Evolutionary conservation across 2,329 filamentous ascomycete genomes (phyloP).

Genomic region (Apiospora aurea): DNA sequence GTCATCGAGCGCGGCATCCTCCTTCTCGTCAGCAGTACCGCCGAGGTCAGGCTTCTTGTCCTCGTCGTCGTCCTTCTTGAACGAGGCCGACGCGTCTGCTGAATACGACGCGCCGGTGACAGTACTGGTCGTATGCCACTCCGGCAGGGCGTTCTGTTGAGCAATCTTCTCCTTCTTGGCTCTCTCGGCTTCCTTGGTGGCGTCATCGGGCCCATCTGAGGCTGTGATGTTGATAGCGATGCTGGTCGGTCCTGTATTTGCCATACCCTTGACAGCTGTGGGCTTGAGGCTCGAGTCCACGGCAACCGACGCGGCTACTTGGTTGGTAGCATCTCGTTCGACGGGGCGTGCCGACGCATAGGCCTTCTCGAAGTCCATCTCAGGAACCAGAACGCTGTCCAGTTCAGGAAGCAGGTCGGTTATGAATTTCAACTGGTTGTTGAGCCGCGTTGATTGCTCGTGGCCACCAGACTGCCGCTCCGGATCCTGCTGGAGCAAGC

Average conservation of each 20-base stretch:
- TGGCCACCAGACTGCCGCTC: conserved; percentile 74
- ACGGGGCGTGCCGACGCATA: conserved; percentile 69
- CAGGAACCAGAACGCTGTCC: conserved; percentile 76
- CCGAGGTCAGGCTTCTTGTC: conserved; percentile 52
- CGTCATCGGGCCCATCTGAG: conserved; percentile 69
- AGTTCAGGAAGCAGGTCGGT: conserved; percentile 79
- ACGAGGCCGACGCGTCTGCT: conserved; percentile 39
- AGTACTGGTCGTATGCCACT: conserved; percentile 76
- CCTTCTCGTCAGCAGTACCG: conserved; percentile 57
- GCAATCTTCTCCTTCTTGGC: conserved; percentile 71
- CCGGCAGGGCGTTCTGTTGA: conserved; percentile 72
- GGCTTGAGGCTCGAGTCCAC: conserved; percentile 63
- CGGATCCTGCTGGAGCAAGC: conserved; percentile 68
- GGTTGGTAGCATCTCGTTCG: conserved; percentile 70
- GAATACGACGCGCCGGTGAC: conserved; percentile 69
- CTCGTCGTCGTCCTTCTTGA: conserved; percentile 39
- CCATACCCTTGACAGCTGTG: conserved; percentile 73
- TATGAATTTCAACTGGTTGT: conserved; percentile 81
- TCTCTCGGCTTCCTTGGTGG: conserved; percentile 69
- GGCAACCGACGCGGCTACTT: conserved; percentile 65
- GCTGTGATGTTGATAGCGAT: conserved; percentile 75
- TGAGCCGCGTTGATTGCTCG: conserved; percentile 76
- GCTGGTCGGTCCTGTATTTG: conserved; percentile 70
- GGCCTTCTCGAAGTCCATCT: conserved; percentile 76
- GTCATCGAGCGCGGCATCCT: conserved; percentile 67